A percentile compares a stretch with the other conserved stretches of the same genome.
These are phyloP conservation scores for Oryza nivara DNA, from an alignment of 176 grass and related monocot species.

Conservation along the genomic window DNA sequence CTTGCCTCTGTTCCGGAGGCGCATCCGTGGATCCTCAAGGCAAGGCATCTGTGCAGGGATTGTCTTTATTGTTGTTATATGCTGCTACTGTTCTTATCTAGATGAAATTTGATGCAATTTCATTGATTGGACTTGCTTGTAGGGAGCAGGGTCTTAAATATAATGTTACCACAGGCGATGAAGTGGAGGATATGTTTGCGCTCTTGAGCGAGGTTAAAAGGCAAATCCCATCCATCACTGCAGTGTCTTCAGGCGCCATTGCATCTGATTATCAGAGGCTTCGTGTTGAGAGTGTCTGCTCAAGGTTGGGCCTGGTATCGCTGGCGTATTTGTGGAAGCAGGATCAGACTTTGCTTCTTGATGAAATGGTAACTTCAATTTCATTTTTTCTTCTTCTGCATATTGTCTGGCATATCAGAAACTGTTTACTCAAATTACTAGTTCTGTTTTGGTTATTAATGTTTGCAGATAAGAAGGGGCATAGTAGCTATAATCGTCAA, in stretches of 20 bases:
- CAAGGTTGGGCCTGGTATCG: slow-evolving; percentile 77
- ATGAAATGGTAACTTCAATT: slow-evolving; percentile 76
- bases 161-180: slow-evolving; percentile 65
- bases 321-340: slow-evolving; percentile 93
- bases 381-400: not conserved
- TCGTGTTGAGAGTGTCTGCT: slow-evolving; percentile 89
- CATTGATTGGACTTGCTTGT: not conserved
- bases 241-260: slow-evolving; percentile 85
- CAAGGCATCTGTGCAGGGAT: slow-evolving; percentile 24
- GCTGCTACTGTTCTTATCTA: not conserved
- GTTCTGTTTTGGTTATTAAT: slow-evolving; percentile 34
- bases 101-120: slow-evolving; percentile 22
- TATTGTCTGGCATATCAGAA: slow-evolving; percentile 14
- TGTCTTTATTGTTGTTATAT: not conserved
- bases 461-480: slow-evolving; percentile 83
- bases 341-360: slow-evolving; percentile 84
- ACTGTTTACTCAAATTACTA: not conserved
- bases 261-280: slow-evolving; percentile 95
- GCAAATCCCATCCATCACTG: slow-evolving; percentile 65
- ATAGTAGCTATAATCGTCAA: slow-evolving; percentile 88
- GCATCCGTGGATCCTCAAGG: slow-evolving; percentile 82
- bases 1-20: slow-evolving; percentile 78
- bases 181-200: slow-evolving; percentile 91
- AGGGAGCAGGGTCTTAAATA: slow-evolving; percentile 82
- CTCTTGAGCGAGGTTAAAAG: slow-evolving; percentile 76